These are phyloP conservation scores for Diaporthe citri DNA, from an alignment of 2,329 filamentous ascomycete species.

Conservation along the genomic window DNA sequence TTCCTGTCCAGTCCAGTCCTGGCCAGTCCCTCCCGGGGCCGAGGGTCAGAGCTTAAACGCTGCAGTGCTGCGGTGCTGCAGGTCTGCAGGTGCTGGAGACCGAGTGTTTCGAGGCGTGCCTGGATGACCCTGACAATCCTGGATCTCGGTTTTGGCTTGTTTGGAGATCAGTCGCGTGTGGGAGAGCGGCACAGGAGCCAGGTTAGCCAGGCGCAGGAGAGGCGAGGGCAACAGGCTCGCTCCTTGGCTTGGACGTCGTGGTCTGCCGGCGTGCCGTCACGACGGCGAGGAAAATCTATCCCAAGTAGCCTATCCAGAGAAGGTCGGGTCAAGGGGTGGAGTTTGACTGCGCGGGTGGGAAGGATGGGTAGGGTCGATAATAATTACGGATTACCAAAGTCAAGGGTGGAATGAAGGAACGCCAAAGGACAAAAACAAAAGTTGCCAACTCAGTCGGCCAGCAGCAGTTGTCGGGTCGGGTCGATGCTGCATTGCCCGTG, in stretches of 20 bases:
- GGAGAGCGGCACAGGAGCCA: constrained; percentile 22
- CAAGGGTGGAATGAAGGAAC: constrained; percentile 6
- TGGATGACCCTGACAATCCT: constrained; percentile 39
- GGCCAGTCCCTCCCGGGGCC: constrained; percentile 26
- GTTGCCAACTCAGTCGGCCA: constrained; percentile 19
- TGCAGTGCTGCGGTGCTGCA: constrained; percentile 23
- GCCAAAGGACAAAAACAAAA: not conserved
- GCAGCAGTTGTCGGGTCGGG: constrained; percentile 9
- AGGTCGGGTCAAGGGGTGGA: not conserved
- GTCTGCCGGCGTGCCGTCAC: constrained; percentile 20
- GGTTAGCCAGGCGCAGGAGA: constrained; percentile 2
- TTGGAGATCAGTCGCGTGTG: constrained; percentile 28
- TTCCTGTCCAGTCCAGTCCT: constrained; percentile 16
- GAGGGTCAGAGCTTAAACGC: constrained; percentile 27
- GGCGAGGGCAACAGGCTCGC: not conserved
- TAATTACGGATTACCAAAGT: constrained; percentile 29
- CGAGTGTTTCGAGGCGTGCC: constrained; percentile 38
- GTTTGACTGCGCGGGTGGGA: not conserved
- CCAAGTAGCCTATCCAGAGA: not conserved
- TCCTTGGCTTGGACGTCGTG: not conserved
- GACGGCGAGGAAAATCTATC: not conserved
- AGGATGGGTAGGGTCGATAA: not conserved
- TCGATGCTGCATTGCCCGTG: constrained; percentile 25
- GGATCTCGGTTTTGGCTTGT: constrained; percentile 27
- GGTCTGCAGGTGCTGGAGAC: constrained; percentile 35